phyloP scores from a whole-genome alignment of 169 alveolate species.

The Babesia microti region DNA sequence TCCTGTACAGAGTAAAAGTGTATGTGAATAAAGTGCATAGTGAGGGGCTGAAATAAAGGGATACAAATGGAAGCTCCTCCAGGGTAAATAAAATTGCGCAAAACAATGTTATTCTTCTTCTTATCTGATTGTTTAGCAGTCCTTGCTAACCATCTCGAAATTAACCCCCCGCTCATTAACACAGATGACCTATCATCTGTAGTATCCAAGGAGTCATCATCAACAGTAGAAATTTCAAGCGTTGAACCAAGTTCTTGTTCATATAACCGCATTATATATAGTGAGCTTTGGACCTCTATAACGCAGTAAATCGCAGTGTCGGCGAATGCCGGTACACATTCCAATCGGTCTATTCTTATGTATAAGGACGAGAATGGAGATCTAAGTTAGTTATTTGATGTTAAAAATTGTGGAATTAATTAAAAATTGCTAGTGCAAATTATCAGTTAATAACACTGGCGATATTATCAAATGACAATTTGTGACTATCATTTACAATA shows the following conservation, averaged over 20 bases:
- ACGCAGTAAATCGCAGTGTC: slow-evolving; percentile 21
- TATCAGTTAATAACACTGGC: no score
- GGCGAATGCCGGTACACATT: slow-evolving; percentile 21
- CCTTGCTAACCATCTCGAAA: no score
- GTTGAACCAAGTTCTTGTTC: slow-evolving; percentile 1
- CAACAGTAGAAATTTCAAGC: slow-evolving; percentile 2
- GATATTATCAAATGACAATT: no score
- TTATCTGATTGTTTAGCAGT: slow-evolving; percentile 26
- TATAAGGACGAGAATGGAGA: slow-evolving; percentile 38
- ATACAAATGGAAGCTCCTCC: slow-evolving; percentile 35
- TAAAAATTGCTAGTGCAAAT: no score
- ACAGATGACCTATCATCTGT: slow-evolving; percentile 4
- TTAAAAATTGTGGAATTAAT: no score
- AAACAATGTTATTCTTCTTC: slow-evolving; percentile 13
- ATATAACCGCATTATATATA: slow-evolving; percentile 20
- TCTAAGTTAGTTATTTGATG: no score
- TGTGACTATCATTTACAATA: no score
- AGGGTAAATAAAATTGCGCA: slow-evolving; percentile 12
- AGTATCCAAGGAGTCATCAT: not conserved
- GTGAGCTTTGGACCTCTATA: slow-evolving; percentile 39
- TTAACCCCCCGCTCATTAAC: not conserved
- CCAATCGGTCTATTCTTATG: slow-evolving; percentile 15
- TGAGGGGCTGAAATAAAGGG: slow-evolving; percentile 21
- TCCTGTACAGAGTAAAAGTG: slow-evolving; percentile 26
- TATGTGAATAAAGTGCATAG: slow-evolving; percentile 29